Base-by-base conservation (phyloP, 306 rosid species). In the Begonia loranthoides region DNA sequence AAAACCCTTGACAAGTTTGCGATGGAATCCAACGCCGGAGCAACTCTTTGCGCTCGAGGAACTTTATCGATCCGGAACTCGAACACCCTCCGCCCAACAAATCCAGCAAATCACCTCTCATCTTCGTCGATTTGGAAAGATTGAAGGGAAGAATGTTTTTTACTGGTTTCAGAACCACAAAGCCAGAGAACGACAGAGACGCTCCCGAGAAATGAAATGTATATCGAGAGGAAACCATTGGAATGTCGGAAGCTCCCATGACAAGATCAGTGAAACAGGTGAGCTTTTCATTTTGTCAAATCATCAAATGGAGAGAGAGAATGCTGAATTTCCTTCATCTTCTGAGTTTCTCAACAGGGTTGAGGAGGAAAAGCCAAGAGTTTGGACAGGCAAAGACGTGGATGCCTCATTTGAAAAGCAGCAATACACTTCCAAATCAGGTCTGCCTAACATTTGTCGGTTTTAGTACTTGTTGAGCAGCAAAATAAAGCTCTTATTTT, bases 81-180 rank as follows among this genome's bases (percentile, higher is more conserved):
- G 77, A 58, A 80, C 88, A 13, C 94, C 88, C 1, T 72, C 86
- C 8, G 79, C 89, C 0, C 80, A 72, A 51, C 88, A 80, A 64
- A 84, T 84, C 60, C 81, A 76, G 15, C 80, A 72, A 43, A 69
- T 83, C 41, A 74, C 94, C 17, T 41, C 64, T 4, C 77, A 72
- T 56, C 74, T 83, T 34, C 71, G 85, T 10, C 70, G 64, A 57
- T 83, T 74, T 51, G 94, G 94, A 21, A 80, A 68, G 72, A 70
- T 83, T 43, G 88, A 83, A 79, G 85, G 88, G 2, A 83, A 80
- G 48, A 83, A 83, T 13, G 94, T 83, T 15, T 83, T 80, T 68
- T 83, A 83, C 39, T 83, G 94, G 94, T 83, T 83, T 62, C 94
- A 83, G 64, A 83, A 80, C 69, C 94, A 83, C 66, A 80, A 78